These are phyloP conservation scores for Inosperma sp. DNA, from an alignment of 768 basidiomycete genomes.

Conservation along the genomic window DNA sequence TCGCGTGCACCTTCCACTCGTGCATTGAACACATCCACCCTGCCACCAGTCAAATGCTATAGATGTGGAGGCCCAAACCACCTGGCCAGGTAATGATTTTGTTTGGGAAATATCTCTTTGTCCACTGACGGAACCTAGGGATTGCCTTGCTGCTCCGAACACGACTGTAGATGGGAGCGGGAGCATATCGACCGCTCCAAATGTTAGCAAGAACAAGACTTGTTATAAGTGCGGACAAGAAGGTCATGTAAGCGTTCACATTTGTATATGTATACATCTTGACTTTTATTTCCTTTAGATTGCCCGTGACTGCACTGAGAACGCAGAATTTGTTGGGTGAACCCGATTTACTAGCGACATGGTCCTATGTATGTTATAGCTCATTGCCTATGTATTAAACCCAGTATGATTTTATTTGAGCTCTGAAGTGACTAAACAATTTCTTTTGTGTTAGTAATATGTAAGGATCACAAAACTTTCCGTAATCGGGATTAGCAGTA, in stretches of 20 bases:
- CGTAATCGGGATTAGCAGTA: too few relatives aligned
- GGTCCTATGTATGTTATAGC: too few relatives aligned
- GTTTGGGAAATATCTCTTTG: constrained; percentile 7
- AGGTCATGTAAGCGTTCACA: constrained; percentile 63
- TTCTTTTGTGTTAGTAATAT: too few relatives aligned
- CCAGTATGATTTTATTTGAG: too few relatives aligned
- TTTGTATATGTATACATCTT: neutral
- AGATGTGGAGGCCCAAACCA: constrained; percentile 88
- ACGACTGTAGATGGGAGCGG: constrained; percentile 46
- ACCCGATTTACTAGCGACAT: too few relatives aligned
- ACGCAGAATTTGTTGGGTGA: constrained; percentile 48
- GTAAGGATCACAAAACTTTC: too few relatives aligned
- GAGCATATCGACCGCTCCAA: constrained; percentile 39
- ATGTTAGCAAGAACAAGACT: constrained; percentile 62
- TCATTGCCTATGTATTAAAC: too few relatives aligned
- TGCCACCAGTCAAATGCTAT: constrained; percentile 85
- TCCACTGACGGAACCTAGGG: constrained; percentile 39
- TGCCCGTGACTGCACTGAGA: constrained; percentile 62
- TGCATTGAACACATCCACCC: constrained; percentile 65
- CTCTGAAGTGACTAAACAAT: too few relatives aligned
- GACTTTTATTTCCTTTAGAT: constrained; percentile 37
- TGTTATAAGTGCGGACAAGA: constrained; percentile 88
- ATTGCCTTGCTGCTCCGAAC: constrained; percentile 75
- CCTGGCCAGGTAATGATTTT: constrained; percentile 58
- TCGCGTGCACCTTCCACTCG: constrained; percentile 76